Conservation (phyloP, 1,284 basidiomycete species). For the Rhodotorula sp. region DNA sequence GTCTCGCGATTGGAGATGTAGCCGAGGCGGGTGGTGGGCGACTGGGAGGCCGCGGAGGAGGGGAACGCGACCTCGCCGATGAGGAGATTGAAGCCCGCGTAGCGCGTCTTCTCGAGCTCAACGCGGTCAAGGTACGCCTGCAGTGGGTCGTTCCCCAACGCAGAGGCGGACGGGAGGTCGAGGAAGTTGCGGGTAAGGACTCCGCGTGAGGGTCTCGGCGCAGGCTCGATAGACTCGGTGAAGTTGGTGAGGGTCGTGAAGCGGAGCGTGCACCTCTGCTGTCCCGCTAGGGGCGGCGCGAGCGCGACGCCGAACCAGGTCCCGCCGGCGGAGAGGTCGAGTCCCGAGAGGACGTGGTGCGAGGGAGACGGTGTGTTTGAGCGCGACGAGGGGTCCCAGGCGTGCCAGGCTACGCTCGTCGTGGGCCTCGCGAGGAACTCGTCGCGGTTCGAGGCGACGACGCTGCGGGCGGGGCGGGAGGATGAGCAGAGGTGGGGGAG, state of each 20-base stretch:
- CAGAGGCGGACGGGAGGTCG: constrained; percentile 31
- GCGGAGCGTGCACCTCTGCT: constrained; percentile 7
- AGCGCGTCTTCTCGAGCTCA: constrained; percentile 31
- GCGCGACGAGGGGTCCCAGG: constrained; percentile 6
- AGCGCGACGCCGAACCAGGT: constrained; percentile 44
- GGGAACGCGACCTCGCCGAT: constrained; percentile 24
- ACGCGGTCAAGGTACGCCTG: constrained; percentile 29
- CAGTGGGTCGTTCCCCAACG: constrained; percentile 12
- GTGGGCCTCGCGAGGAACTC: constrained; percentile 45
- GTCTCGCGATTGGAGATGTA: constrained; percentile 43
- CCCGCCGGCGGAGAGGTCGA: constrained; percentile 44
- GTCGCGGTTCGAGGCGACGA: constrained; percentile 45
- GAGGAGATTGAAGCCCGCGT: constrained; percentile 45
- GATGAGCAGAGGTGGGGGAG: background rate
- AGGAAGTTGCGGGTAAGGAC: constrained; percentile 14
- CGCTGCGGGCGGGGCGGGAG: constrained; percentile 10
- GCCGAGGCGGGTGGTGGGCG: constrained; percentile 19
- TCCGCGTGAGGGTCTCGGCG: constrained; percentile 5
- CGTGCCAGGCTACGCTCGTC: constrained; percentile 32
- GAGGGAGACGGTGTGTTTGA: background rate
- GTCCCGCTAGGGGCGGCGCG: background rate
- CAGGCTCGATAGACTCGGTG: constrained; percentile 35
- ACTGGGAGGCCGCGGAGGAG: background rate
- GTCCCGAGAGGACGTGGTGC: constrained; percentile 33
- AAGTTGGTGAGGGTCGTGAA: constrained; percentile 46